These are phyloP conservation scores for Pythium vanterpoolii DNA, from an alignment of 352 stramenopile genomes.

Conservation along the genomic window DNA sequence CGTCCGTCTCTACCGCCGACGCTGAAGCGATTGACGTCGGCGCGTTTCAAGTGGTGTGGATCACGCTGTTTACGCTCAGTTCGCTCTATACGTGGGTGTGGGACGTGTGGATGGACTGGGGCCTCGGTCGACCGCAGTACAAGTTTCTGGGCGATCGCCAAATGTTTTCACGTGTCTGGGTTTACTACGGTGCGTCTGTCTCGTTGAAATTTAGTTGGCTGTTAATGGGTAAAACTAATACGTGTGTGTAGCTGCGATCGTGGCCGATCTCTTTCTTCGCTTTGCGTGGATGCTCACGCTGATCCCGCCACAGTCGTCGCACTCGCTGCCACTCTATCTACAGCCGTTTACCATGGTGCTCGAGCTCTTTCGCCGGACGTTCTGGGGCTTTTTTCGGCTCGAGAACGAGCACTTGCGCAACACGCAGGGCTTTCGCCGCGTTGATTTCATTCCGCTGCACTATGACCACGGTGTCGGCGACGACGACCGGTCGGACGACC, in stretches of 20 bases:
- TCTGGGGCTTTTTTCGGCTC: conserved; percentile 85
- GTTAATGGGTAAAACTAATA: too few relatives aligned
- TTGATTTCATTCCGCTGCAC: conserved; percentile 82
- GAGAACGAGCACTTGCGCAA: conserved; percentile 88
- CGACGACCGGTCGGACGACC: conserved; percentile 30
- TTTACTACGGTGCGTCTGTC: conserved; percentile 56
- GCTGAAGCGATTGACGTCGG: conserved; percentile 8
- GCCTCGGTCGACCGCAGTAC: conserved; percentile 69
- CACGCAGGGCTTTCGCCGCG: conserved; percentile 77
- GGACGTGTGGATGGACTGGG: conserved; percentile 89
- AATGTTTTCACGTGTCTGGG: conserved; percentile 80
- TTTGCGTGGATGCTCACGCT: conserved; percentile 84
- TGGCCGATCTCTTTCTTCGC: conserved; percentile 73
- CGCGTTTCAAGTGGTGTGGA: conserved; percentile 65
- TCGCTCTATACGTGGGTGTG: conserved; percentile 82
- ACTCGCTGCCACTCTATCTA: conserved; percentile 66
- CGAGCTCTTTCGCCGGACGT: conserved; percentile 80
- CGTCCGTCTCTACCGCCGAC: conserved; percentile 17
- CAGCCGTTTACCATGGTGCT: conserved; percentile 85
- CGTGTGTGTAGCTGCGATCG: conserved; percentile 44
- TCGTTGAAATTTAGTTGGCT: too few relatives aligned
- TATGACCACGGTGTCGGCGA: conserved; percentile 70
- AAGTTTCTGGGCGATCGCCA: conserved; percentile 78
- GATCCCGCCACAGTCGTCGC: conserved; percentile 59
- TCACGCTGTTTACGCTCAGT: conserved; percentile 75